These are phyloP conservation scores for Antarctomyces pellizariae DNA, from an alignment of 495 filamentous ascomycete genomes.

Conservation along the genomic window DNA sequence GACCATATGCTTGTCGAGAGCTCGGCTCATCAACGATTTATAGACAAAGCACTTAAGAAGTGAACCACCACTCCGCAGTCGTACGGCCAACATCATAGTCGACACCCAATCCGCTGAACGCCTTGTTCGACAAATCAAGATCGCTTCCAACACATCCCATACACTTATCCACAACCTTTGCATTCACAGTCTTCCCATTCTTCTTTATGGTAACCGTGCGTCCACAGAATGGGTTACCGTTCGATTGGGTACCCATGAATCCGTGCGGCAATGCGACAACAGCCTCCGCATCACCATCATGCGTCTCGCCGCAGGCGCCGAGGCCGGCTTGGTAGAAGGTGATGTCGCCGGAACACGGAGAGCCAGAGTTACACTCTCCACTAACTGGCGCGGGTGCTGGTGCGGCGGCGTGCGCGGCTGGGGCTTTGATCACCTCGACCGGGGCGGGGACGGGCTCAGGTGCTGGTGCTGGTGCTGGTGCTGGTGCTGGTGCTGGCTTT, in stretches of 20 bases:
- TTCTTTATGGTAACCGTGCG: slow-evolving; percentile 35
- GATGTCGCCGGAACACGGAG: slow-evolving; percentile 10
- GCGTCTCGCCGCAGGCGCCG: slow-evolving; percentile 10
- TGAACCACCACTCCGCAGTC: slow-evolving; percentile 9
- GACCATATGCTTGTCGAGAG: too few relatives aligned
- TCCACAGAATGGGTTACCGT: slow-evolving; percentile 38
- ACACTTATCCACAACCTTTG: slow-evolving; percentile 51
- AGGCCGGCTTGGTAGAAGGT: slow-evolving; percentile 10
- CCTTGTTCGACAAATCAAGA: slow-evolving; percentile 24
- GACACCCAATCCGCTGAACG: slow-evolving; percentile 18
- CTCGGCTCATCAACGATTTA: too few relatives aligned
- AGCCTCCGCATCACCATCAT: slow-evolving; percentile 6
- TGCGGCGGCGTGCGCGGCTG: slow-evolving; percentile 1
- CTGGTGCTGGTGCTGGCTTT: slow-evolving; percentile 4
- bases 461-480: slow-evolving; percentile 7
- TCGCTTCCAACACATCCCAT: slow-evolving; percentile 28
- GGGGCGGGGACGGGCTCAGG: slow-evolving; percentile 7
- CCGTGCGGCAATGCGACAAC: slow-evolving; percentile 9
- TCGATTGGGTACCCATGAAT: slow-evolving; percentile 28
- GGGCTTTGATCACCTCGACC: slow-evolving; percentile 7
- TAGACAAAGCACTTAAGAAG: too few relatives aligned
- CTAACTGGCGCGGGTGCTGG: slow-evolving; percentile 1
- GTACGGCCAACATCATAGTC: slow-evolving; percentile 5
- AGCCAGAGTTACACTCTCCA: slow-evolving; percentile 6
- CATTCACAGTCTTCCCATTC: slow-evolving; percentile 29